Base-by-base conservation (phyloP, 2,329 filamentous ascomycete species). In the Diplodia intermedia region DNA sequence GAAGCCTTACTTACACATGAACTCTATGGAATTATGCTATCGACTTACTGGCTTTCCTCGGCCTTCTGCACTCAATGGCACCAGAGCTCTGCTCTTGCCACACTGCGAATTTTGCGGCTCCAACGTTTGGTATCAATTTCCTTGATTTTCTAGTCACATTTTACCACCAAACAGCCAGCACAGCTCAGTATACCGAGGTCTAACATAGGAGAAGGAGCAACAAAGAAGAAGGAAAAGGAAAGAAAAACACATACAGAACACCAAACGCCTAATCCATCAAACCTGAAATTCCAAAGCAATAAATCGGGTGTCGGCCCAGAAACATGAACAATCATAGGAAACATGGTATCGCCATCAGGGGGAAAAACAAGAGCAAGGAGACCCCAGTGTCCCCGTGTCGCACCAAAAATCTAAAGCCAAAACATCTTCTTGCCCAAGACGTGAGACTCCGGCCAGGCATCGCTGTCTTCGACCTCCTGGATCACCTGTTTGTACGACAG, bases 391-490 rank as follows among this genome's bases (percentile, higher is more conserved):
- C 18, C 40, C 18, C 40, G 36, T 12, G 11, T 15, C 36, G 14
- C 14, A 43, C 40, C 40, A n/a, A 8, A 6, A 43, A 43, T 3
- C 29, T 33, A 55, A n/a, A 55, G 53, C 53, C 53, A 55, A 14
- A 55, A 55, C 53, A 55, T 55, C 53, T n/a, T 20, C 43, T 47
- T 47, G 43, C 43, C 43, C 43, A 47, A 47, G 20, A 47, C 43
- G 20, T 47, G 43, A 7, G 43, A n/a, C n/a, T 47, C 18, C 43
- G 43, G 43, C 43, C 43, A 47, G 7, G 18, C 8, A 47, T 20
- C 43, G 8, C 53, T n/a, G 8, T n/a, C 31, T 26, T 55, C 29
- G 31, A 55, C 4, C 18, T 33, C n/a, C 1, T 9, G 29, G 11
- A 55, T 36, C 15, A 33, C 53, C 18, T 55, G 15, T 18, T 23